Evolutionary conservation across 805 yeast genomes (phyloP).

Genomic region (Diddensiella caesifluorescens): DNA sequence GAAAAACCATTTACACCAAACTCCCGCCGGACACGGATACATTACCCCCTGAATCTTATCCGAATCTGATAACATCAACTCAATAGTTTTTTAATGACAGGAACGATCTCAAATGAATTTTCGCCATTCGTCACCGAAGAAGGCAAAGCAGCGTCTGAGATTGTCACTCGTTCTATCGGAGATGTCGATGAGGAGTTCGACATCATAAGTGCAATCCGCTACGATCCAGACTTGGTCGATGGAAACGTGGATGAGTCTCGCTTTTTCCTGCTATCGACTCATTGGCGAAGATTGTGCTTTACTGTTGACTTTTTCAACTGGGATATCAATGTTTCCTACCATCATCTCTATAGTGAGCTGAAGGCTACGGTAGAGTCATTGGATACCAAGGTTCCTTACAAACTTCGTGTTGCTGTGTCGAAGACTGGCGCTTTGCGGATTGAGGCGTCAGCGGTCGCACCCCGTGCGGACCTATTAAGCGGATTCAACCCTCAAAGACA

Average conservation of each 20-base stretch:
- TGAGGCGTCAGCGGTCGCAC: constrained; percentile 34
- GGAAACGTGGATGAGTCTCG: constrained; percentile 13
- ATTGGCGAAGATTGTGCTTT: constrained; percentile 52
- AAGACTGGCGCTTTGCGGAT: constrained; percentile 35
- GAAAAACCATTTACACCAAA: too few relatives aligned
- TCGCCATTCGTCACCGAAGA: constrained; percentile 10
- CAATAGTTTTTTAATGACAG: too few relatives aligned
- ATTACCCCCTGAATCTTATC: too few relatives aligned
- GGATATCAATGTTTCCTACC: constrained; percentile 40
- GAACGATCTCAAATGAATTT: too few relatives aligned
- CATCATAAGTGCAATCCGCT: constrained; percentile 66
- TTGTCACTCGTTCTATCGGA: constrained; percentile 1
- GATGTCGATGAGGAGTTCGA: constrained; percentile 40
- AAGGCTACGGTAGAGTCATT: constrained; percentile 32
- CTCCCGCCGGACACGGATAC: too few relatives aligned
- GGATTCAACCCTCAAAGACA: constrained; percentile 11
- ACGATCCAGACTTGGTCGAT: constrained; percentile 23
- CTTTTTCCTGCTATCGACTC: constrained; percentile 63
- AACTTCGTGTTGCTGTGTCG: constrained; percentile 44
- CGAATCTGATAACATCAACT: too few relatives aligned
- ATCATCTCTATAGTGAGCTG: constrained; percentile 40
- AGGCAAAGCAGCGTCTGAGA: neutral
- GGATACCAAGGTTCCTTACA: constrained; percentile 34
- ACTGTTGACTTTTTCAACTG: constrained; percentile 52
- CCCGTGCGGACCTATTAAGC: constrained; percentile 6